Evolutionary conservation across 306 rosid species (phyloP).

Genomic region (Cicer arietinum): DNA sequence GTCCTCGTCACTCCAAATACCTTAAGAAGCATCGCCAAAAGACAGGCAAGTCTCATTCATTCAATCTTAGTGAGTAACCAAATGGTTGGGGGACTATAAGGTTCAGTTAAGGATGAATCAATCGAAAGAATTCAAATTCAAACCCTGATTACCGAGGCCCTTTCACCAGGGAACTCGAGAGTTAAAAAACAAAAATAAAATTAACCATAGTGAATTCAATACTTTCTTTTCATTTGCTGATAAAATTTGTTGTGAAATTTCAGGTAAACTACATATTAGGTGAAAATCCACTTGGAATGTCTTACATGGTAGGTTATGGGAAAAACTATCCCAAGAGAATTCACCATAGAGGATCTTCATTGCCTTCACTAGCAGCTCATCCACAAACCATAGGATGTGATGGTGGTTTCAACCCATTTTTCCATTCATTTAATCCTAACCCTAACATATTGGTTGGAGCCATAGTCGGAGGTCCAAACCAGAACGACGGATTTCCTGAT

Average conservation of each 20-base stretch:
- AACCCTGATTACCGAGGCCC: too few species aligned
- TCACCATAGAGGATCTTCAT: constrained; percentile 95
- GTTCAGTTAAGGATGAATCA: too few species aligned
- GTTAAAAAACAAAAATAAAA: too few species aligned
- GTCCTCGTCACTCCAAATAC: constrained; percentile 65
- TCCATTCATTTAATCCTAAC: constrained; percentile 66
- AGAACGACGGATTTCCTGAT: constrained; percentile 77
- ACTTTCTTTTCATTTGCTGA: constrained; percentile 6
- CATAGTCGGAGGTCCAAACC: constrained; percentile 86
- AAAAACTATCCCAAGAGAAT: constrained; percentile 71
- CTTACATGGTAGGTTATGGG: constrained; percentile 95
- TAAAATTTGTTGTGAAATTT: constrained; percentile 14
- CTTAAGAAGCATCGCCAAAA: constrained; percentile 66
- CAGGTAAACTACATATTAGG: constrained; percentile 93
- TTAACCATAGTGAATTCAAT: not conserved
- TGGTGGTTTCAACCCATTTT: constrained; percentile 76
- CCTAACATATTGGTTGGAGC: constrained; percentile 88
- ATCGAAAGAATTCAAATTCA: too few species aligned
- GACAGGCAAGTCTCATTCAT: constrained; percentile 57
- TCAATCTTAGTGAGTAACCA: not conserved
- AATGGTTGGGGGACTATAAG: too few species aligned
- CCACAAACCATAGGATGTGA: constrained; percentile 77
- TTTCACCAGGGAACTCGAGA: too few species aligned
- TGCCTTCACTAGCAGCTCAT: constrained; percentile 72
- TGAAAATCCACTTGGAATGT: constrained; percentile 78